Evolutionary conservation across 768 basidiomycete genomes (phyloP).

Genomic region (Lactarius deliciosus): DNA sequence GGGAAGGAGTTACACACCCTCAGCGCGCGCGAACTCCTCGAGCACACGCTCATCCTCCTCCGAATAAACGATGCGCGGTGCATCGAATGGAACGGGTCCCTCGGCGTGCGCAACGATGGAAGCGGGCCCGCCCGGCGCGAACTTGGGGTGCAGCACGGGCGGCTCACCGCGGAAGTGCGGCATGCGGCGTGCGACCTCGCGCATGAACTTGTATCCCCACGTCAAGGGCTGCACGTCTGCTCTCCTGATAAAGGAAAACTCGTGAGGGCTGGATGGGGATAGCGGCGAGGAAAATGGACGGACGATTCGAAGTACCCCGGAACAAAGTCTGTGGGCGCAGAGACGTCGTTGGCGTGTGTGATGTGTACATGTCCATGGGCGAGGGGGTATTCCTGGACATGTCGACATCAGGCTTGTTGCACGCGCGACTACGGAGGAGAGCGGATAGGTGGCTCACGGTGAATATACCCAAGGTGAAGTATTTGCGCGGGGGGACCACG

Average conservation of each 20-base stretch:
- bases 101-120: slow-evolving; percentile 11
- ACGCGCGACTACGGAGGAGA: too few relatives aligned
- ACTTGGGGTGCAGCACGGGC: slow-evolving; percentile 34
- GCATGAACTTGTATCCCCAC: slow-evolving; percentile 53
- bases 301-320: slow-evolving; percentile 40
- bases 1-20: neutral
- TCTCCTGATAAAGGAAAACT: slow-evolving; percentile 17
- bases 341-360: slow-evolving; percentile 24
- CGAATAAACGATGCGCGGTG: slow-evolving; percentile 32
- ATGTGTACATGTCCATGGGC: slow-evolving; percentile 31
- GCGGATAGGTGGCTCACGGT: neutral
- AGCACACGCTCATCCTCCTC: slow-evolving; percentile 35
- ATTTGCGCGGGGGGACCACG: slow-evolving; percentile 20
- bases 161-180: slow-evolving; percentile 39
- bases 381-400: slow-evolving; percentile 25
- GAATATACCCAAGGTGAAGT: slow-evolving; percentile 25
- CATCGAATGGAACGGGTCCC: slow-evolving; percentile 32
- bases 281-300: slow-evolving; percentile 50
- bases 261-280: slow-evolving; percentile 33
- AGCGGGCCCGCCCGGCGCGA: slow-evolving; percentile 36
- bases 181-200: slow-evolving; percentile 58
- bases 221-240: slow-evolving; percentile 43
- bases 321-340: slow-evolving; percentile 29
- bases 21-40: slow-evolving; percentile 32
- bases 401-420: neutral